phyloP scores from a whole-genome alignment of 129 eudicot genomes.

The Chrysanthemum lavandulifolium region DNA sequence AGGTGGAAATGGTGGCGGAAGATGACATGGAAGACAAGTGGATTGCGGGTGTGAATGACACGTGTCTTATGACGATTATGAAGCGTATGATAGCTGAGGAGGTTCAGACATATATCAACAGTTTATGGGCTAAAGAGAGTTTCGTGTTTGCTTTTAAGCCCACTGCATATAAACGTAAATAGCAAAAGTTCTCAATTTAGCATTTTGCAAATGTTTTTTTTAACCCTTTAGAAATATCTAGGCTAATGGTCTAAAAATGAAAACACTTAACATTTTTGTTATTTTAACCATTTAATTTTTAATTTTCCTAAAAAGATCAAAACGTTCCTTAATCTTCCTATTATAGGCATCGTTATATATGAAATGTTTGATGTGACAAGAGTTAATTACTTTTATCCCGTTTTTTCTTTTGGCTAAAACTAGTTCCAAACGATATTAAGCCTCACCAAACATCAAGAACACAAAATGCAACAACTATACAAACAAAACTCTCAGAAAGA shows the following conservation, averaged over 20 bases:
- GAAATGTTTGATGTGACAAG: too few relatives aligned
- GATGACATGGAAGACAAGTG: constrained; percentile 29
- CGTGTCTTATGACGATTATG: constrained; percentile 51
- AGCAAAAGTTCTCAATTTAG: not conserved
- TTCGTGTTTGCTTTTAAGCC: constrained; percentile 4
- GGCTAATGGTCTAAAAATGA: not conserved
- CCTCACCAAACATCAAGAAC: too few relatives aligned
- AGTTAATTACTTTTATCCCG: too few relatives aligned
- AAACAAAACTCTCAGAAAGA: too few relatives aligned
- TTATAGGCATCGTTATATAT: too few relatives aligned
- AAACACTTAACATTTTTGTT: too few relatives aligned
- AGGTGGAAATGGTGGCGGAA: constrained; percentile 6
- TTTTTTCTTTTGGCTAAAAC: too few relatives aligned
- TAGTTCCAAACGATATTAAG: too few relatives aligned
- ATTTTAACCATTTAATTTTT: too few relatives aligned
- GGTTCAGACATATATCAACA: constrained; percentile 33
- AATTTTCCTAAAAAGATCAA: too few relatives aligned
- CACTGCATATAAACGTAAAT: not conserved
- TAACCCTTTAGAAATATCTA: not conserved
- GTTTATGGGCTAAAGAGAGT: not conserved
- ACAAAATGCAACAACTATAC: too few relatives aligned
- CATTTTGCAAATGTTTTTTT: not conserved
- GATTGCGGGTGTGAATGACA: constrained; percentile 40
- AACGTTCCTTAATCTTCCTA: too few relatives aligned
- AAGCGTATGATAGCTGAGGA: constrained; percentile 76